Evolutionary conservation across 805 yeast species (phyloP).

Genomic region (Lipomyces mesembrius): DNA sequence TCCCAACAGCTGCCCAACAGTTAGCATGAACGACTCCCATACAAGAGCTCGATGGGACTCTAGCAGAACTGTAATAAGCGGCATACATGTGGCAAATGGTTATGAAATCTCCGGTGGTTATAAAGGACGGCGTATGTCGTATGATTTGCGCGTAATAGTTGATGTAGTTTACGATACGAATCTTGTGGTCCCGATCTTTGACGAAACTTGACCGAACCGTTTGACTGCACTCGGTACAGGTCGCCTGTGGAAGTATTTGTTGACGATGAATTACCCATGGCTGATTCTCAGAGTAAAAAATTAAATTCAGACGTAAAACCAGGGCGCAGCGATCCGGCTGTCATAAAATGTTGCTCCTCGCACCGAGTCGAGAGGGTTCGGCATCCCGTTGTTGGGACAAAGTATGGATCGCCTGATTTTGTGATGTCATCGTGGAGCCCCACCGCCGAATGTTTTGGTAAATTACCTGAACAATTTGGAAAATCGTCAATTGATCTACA

Average conservation of each 20-base stretch:
- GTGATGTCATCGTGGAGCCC: background rate
- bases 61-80: background rate
- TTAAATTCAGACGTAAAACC: background rate
- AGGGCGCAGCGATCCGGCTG: background rate
- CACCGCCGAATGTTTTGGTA: background rate
- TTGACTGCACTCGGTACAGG: background rate
- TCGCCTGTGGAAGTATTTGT: background rate
- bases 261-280: slow-evolving; percentile 5
- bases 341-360: background rate
- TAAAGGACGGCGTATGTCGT: slow-evolving; percentile 42
- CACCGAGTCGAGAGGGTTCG: background rate
- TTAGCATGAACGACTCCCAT: background rate
- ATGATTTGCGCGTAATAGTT: slow-evolving; percentile 45
- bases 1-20: slow-evolving; percentile 37
- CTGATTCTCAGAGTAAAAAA: background rate
- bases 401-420: background rate
- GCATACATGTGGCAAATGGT: slow-evolving; percentile 43
- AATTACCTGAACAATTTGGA: background rate
- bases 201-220: background rate
- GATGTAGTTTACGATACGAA: slow-evolving; percentile 39
- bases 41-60: background rate
- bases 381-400: background rate
- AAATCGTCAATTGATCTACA: background rate
- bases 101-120: slow-evolving; percentile 42
- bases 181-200: slow-evolving; percentile 9